Base-by-base conservation (phyloP, 192 early-diverging fungal genomes). In the Podila horticola region DNA sequence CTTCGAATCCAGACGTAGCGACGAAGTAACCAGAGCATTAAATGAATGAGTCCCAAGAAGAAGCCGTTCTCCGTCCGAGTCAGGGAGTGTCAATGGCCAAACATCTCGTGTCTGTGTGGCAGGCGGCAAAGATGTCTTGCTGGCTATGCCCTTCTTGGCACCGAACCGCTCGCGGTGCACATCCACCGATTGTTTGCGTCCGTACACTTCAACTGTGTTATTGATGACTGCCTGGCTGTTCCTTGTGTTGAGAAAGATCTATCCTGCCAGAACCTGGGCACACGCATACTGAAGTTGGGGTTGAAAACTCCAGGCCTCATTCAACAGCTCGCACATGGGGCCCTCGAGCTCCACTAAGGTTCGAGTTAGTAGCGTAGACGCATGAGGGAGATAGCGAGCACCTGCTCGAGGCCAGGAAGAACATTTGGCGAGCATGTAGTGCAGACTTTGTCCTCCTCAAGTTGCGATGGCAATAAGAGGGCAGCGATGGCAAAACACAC, bases 11-110 rank as follows among this genome's bases (percentile, higher is more conserved):
- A 75, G 52, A 26, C 73, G 63, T 10, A 74, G 71, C 29, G 45
- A 60, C 6, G 72, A 71, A 22, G 82, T 83, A 19, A 75, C 63
- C n/a, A 83, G 69, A 55, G 69, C 68, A 73, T 83, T 74, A 52
- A 62, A 75, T 36, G 61, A 59, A 64, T 72, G 70, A 11, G 70
- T 68, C 38, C 74, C 74, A 52, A 83, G 60, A 22, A 75, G 12
- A 4, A 72, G 66, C 29, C 63, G 67, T n/a, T 58, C 64, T 12
- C 69, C 74, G 28, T 75, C 69, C 28, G 11, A 6, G 8, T 49
- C 31, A 26, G n/a, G 24, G 0, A 72, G 26, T 30, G 66, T 83
- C 17, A 51, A 51, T 31, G 82, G 66, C 70, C 82, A 83, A 26
- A 83, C 73, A 45, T 83, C 64, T 31, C 24, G 24, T 24, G 52